Conservation (phyloP, 2,329 filamentous ascomycete species). For the Rhynchosporium graminicola region DNA sequence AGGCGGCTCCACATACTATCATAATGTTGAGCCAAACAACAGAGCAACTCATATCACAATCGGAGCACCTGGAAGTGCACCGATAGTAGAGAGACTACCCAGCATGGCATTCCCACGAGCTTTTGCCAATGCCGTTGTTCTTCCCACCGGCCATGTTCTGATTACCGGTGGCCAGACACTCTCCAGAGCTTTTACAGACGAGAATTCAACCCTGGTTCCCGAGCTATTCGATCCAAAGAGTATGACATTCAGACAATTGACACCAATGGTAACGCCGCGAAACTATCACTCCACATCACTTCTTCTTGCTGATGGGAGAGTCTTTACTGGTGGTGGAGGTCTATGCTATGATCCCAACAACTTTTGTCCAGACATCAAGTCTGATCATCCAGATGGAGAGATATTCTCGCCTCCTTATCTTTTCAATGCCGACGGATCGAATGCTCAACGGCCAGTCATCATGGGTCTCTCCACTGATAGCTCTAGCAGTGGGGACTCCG, state of each 20-base stretch:
- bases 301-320: neutral
- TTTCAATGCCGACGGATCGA: neutral
- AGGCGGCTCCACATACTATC: slow-evolving; percentile 52
- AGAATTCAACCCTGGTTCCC: slow-evolving; percentile 44
- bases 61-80: slow-evolving; percentile 34
- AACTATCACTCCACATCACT: slow-evolving; percentile 6
- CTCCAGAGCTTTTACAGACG: slow-evolving; percentile 49
- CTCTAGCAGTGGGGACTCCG: neutral
- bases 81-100: slow-evolving; percentile 39
- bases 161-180: slow-evolving; percentile 49
- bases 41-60: slow-evolving; percentile 54
- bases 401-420: slow-evolving; percentile 10
- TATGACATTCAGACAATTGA: neutral
- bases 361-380: neutral
- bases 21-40: slow-evolving; percentile 44
- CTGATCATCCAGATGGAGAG: slow-evolving; percentile 5
- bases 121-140: slow-evolving; percentile 50
- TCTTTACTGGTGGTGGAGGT: neutral
- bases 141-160: slow-evolving; percentile 51
- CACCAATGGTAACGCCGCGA: slow-evolving; percentile 1
- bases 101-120: slow-evolving; percentile 45
- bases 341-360: slow-evolving; percentile 2
- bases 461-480: neutral
- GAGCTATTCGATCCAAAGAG: slow-evolving; percentile 6
- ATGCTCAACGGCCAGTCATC: neutral